Conservation (phyloP, 768 basidiomycete species). For the Boletus subparvulus region DNA sequence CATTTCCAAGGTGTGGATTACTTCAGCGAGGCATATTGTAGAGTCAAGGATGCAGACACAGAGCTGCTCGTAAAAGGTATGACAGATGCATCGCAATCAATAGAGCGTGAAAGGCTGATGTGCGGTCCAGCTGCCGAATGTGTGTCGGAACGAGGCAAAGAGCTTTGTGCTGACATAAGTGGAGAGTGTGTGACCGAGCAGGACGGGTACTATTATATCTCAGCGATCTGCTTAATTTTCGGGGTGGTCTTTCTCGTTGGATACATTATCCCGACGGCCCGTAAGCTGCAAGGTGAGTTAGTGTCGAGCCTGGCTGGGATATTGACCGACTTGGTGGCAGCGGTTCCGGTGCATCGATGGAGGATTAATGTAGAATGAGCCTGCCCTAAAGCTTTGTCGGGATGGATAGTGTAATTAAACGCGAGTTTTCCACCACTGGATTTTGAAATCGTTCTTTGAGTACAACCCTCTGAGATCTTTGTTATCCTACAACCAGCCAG, state of each 20-base stretch:
- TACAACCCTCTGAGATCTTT: conserved; percentile 1
- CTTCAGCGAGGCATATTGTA: conserved; percentile 83
- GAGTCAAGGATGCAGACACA: conserved; percentile 57
- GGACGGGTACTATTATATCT: conserved; percentile 92
- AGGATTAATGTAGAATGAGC: conserved; percentile 48
- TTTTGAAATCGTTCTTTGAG: conserved; percentile 21
- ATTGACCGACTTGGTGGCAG: conserved; percentile 37
- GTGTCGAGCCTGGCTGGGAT: neutral
- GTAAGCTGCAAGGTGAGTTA: conserved; percentile 77
- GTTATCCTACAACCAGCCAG: neutral
- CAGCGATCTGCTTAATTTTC: conserved; percentile 71
- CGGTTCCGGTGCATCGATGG: conserved; percentile 69
- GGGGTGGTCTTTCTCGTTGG: conserved; percentile 72
- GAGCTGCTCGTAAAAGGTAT: conserved; percentile 57
- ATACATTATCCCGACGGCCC: conserved; percentile 83
- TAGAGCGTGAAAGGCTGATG: conserved; percentile 7
- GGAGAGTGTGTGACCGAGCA: conserved; percentile 81
- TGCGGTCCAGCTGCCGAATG: conserved; percentile 70
- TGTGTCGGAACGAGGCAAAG: conserved; percentile 89
- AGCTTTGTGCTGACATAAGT: conserved; percentile 66
- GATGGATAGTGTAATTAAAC: conserved; percentile 16
- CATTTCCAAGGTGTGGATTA: conserved; percentile 69
- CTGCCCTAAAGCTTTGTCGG: conserved; percentile 34
- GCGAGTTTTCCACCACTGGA: conserved; percentile 26
- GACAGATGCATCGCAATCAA: conserved; percentile 4